phyloP scores from a whole-genome alignment of 306 rosid species.

The Vicia sativa region DNA sequence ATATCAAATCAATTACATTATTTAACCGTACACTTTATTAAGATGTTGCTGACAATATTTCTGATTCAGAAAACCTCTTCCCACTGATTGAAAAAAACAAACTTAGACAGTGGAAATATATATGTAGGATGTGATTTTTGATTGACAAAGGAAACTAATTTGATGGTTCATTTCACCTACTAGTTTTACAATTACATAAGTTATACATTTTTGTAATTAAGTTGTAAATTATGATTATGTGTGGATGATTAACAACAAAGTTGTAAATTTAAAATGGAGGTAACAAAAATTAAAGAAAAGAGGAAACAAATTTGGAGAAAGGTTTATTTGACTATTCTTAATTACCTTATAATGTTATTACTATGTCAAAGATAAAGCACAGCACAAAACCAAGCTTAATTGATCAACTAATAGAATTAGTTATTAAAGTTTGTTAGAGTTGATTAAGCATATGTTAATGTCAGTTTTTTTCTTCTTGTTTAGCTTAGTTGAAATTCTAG shows the following conservation, averaged over 20 bases:
- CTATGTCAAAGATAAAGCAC: too few relatives aligned
- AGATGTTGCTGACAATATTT: slow-evolving; percentile 17
- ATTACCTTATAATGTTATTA: too few relatives aligned
- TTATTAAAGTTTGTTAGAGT: too few relatives aligned
- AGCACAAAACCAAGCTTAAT: too few relatives aligned
- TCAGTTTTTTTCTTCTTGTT: too few relatives aligned
- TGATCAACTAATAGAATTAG: too few relatives aligned
- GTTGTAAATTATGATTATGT: not conserved
- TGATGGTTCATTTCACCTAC: slow-evolving; percentile 47
- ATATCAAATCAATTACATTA: not conserved
- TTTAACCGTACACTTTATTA: not conserved
- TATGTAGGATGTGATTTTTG: slow-evolving; percentile 44
- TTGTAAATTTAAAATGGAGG: too few relatives aligned
- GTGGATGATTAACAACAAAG: not conserved
- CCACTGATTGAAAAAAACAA: slow-evolving; percentile 40
- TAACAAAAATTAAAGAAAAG: too few relatives aligned
- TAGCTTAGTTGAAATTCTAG: too few relatives aligned
- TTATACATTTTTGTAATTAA: not conserved
- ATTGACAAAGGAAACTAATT: slow-evolving; percentile 36
- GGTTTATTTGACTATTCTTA: too few relatives aligned
- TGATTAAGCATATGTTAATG: too few relatives aligned
- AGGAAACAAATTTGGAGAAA: too few relatives aligned
- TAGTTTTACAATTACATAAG: slow-evolving; percentile 33
- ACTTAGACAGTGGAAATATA: slow-evolving; percentile 19
- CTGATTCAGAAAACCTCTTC: slow-evolving; percentile 25